Conservation (phyloP, 2,329 filamentous ascomycete genomes). For the Trichoderma pleuroti region DNA sequence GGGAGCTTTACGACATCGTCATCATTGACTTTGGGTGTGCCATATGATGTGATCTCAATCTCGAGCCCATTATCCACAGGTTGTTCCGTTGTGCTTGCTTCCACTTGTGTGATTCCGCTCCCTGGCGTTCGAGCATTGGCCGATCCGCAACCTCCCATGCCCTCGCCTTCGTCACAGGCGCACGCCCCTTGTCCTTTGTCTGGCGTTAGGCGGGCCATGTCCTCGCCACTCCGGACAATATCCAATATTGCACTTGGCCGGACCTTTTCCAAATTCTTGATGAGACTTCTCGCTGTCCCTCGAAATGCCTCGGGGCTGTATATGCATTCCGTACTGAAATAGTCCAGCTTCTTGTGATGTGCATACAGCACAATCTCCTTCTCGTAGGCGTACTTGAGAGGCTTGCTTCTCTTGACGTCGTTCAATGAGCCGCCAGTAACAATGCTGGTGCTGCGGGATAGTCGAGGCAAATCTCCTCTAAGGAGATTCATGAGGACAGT, state of each 20-base stretch:
- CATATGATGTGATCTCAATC: constrained; percentile 32
- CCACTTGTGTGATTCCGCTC: constrained; percentile 79
- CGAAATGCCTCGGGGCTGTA: constrained; percentile 97
- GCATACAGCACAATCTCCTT: constrained; percentile 99
- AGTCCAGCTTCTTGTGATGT: constrained; percentile 93
- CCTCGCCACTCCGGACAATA: constrained; percentile 90
- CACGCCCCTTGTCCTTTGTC: constrained; percentile 37
- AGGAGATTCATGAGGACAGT: constrained; percentile 97
- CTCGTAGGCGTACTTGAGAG: constrained; percentile 96
- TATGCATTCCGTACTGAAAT: constrained; percentile 97
- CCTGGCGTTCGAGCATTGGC: constrained; percentile 61
- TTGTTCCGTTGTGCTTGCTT: constrained; percentile 44
- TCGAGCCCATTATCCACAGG: constrained; percentile 27
- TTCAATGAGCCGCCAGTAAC: constrained; percentile 74
- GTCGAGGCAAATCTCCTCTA: constrained; percentile 79
- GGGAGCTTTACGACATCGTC: constrained; percentile 35
- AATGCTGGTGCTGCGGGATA: constrained; percentile 87
- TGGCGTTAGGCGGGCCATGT: constrained; percentile 76
- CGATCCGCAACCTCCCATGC: constrained; percentile 66
- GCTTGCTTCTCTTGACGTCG: constrained; percentile 92
- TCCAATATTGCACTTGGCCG: constrained; percentile 92
- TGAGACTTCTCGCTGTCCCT: constrained; percentile 83
- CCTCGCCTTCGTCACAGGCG: constrained; percentile 37
- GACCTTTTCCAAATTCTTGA: constrained; percentile 93
- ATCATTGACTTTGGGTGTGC: constrained; percentile 24